Evolutionary conservation across 371 early-diverging fungal genomes (phyloP).

Genomic region (Massospora cicadina): DNA sequence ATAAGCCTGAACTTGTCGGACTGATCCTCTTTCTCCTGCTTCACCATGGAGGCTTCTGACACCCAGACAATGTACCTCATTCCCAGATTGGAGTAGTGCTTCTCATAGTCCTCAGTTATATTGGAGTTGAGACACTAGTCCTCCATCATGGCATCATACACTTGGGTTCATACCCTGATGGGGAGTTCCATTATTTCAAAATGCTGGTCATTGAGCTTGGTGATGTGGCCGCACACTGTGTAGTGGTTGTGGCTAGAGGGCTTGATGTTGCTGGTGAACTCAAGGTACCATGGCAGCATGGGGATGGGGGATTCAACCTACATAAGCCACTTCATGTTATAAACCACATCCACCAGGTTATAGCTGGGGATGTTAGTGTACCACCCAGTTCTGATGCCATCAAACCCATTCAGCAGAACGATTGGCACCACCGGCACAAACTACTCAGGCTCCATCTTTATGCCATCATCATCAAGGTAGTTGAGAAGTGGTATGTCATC

Average conservation of each 20-base stretch:
- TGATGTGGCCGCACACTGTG: conserved; percentile 52
- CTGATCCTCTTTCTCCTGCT: conserved; percentile 57
- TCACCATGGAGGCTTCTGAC: conserved; percentile 40
- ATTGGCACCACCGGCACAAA: conserved; percentile 92
- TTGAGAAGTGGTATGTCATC: conserved; percentile 80
- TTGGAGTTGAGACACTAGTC: conserved; percentile 31
- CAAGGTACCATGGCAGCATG: conserved; percentile 96
- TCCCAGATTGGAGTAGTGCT: conserved; percentile 61
- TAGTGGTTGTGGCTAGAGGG: conserved; percentile 36
- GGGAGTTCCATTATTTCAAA: conserved; percentile 93
- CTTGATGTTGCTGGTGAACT: conserved; percentile 48
- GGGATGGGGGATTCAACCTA: conserved; percentile 43
- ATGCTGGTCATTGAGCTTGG: conserved; percentile 47
- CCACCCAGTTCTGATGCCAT: conserved; percentile 99
- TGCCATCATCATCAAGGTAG: conserved; percentile 90
- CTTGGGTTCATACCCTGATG: conserved; percentile 86
- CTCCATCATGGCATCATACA: conserved; percentile 84
- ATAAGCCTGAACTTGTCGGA: conserved; percentile 72
- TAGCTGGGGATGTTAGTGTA: conserved; percentile 67
- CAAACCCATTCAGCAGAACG: conserved; percentile 94
- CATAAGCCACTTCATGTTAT: conserved; percentile 79
- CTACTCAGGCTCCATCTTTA: conserved; percentile 93
- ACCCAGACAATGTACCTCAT: conserved; percentile 78
- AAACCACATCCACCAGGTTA: conserved; percentile 87
- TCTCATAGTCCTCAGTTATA: conserved; percentile 36